Evolutionary conservation across 768 basidiomycete species (phyloP).

Genomic region (Piloderma croceum): DNA sequence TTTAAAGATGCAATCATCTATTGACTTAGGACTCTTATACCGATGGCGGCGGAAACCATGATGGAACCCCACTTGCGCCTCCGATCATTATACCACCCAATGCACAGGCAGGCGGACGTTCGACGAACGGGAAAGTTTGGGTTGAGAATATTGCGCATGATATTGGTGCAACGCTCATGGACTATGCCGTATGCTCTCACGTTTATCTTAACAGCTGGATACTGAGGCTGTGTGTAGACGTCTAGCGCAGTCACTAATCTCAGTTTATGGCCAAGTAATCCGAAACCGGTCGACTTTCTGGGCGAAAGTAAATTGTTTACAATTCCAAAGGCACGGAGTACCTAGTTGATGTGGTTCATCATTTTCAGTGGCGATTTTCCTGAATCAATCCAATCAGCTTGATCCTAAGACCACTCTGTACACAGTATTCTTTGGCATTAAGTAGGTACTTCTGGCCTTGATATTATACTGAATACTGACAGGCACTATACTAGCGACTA

Average conservation of each 20-base stretch:
- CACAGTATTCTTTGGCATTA: constrained; percentile 50
- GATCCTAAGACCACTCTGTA: constrained; percentile 46
- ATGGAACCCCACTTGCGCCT: constrained; percentile 38
- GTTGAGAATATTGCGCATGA: constrained; percentile 39
- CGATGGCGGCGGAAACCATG: constrained; percentile 42
- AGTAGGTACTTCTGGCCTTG: constrained; percentile 27
- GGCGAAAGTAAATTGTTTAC: constrained; percentile 36
- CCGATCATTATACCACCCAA: constrained; percentile 38
- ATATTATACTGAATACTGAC: not conserved
- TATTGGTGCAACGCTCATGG: constrained; percentile 37
- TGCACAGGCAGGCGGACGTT: constrained; percentile 44
- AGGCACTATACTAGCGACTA: constrained; percentile 35
- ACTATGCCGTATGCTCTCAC: constrained; percentile 43
- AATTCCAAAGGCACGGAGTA: not conserved
- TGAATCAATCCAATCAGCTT: constrained; percentile 38
- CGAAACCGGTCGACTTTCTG: constrained; percentile 41
- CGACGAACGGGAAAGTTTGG: constrained; percentile 49
- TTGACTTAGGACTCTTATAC: constrained; percentile 42
- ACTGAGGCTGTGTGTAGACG: not conserved
- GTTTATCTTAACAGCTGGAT: not conserved
- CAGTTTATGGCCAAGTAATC: constrained; percentile 47
- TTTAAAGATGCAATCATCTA: not conserved
- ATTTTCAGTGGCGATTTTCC: constrained; percentile 35
- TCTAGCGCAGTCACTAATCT: constrained; percentile 43
- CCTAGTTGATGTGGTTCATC: not conserved